Percentiles rank a stretch among this genome's conserved stretches.
Evolutionary conservation across 2,329 filamentous ascomycete genomes (phyloP).

Genomic region (Parastagonospora nodorum): DNA sequence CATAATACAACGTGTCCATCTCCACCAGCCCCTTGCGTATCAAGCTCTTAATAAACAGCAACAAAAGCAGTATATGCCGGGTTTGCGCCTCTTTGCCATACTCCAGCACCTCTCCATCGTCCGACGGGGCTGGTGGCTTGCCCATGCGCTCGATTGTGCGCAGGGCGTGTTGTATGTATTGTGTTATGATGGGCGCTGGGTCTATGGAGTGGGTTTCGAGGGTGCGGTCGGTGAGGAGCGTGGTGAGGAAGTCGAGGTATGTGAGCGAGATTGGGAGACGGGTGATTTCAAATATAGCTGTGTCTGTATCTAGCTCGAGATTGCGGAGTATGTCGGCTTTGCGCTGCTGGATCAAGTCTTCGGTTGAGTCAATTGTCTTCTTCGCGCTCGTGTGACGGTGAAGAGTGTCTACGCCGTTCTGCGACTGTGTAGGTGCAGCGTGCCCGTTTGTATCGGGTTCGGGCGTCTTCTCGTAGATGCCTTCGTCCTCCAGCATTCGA

Average conservation of each 20-base stretch:
- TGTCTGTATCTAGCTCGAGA: slow-evolving; percentile 25
- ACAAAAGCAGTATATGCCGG: slow-evolving; percentile 43
- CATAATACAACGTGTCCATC: slow-evolving; percentile 41
- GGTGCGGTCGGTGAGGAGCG: slow-evolving; percentile 35
- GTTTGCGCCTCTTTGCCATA: slow-evolving; percentile 43
- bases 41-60: slow-evolving; percentile 48
- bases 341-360: slow-evolving; percentile 21
- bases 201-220: slow-evolving; percentile 34
- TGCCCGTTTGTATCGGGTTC: slow-evolving; percentile 7
- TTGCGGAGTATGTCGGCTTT: slow-evolving; percentile 24
- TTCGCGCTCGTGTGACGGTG: background rate
- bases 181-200: slow-evolving; percentile 33
- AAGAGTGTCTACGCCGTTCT: background rate
- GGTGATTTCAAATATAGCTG: slow-evolving; percentile 35
- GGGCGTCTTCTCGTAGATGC: slow-evolving; percentile 38
- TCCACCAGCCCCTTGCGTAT: slow-evolving; percentile 40
- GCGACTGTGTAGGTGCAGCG: background rate
- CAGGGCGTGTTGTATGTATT: slow-evolving; percentile 47
- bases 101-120: slow-evolving; percentile 4
- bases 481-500: slow-evolving; percentile 44
- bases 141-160: slow-evolving; percentile 42
- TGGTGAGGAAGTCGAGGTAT: slow-evolving; percentile 46
- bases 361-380: slow-evolving; percentile 1
- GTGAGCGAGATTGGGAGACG: slow-evolving; percentile 44
- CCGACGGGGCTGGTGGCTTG: slow-evolving; percentile 6